These are phyloP conservation scores for Aegilops bicornis DNA, from an alignment of 176 grass and related monocot genomes.

Conservation along the genomic window DNA sequence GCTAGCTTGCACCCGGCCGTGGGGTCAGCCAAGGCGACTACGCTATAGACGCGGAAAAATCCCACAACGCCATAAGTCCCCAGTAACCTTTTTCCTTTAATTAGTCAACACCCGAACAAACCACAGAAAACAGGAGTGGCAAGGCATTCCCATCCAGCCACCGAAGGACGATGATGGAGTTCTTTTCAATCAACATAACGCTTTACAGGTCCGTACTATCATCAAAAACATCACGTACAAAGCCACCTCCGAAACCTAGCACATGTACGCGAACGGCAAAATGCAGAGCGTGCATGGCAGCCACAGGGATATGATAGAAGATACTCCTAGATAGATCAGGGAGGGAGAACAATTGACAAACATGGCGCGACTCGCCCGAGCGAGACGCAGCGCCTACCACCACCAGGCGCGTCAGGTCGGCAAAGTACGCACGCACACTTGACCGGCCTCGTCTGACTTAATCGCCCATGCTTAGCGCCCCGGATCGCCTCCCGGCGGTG, in stretches of 20 bases:
- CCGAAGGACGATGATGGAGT: not conserved
- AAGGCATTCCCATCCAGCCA: not conserved
- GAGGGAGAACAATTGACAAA: not conserved
- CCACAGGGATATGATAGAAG: not conserved
- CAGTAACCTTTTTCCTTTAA: not conserved
- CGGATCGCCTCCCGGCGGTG: slow-evolving; percentile 6
- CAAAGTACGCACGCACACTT: not conserved
- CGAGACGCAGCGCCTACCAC: slow-evolving; percentile 37
- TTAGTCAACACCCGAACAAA: not conserved
- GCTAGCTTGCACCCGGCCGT: not conserved
- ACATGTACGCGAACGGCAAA: not conserved
- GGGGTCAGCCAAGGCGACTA: not conserved
- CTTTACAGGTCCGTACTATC: slow-evolving; percentile 2
- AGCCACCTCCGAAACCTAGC: not conserved
- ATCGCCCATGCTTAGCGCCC: slow-evolving; percentile 26
- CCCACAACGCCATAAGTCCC: not conserved
- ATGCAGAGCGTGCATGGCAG: not conserved
- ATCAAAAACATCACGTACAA: not conserved
- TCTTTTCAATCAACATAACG: not conserved
- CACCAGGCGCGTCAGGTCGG: slow-evolving; percentile 31
- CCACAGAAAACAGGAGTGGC: not conserved
- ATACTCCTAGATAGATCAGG: too few relatives aligned
- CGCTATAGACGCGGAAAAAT: not conserved
- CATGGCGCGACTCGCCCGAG: not conserved
- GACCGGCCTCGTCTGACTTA: slow-evolving; percentile 20